Conservation (phyloP, 208 protist genomes). For the Chromosphaera perkinsii region DNA sequence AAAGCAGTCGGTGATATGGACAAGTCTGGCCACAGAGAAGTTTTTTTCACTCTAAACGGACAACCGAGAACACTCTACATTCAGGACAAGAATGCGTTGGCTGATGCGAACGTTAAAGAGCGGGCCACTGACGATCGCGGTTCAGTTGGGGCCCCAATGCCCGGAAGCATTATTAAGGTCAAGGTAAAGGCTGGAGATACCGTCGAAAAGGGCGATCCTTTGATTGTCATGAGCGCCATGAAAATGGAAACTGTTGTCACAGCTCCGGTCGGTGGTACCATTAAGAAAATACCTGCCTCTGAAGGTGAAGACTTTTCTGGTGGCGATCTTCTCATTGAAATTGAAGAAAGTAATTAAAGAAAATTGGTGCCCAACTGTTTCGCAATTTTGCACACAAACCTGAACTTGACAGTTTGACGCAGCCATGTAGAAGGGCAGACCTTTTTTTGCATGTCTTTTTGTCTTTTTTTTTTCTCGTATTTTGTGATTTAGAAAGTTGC, state of each 20-base stretch:
- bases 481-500: too few relatives aligned
- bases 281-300: background rate
- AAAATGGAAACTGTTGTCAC: constrained; percentile 65
- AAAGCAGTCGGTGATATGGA: constrained; percentile 26
- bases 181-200: constrained; percentile 23
- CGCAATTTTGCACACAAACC: too few relatives aligned
- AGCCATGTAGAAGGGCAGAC: too few relatives aligned
- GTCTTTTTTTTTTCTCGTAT: too few relatives aligned
- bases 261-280: constrained; percentile 26
- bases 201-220: constrained; percentile 37
- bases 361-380: too few relatives aligned
- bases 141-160: constrained; percentile 54
- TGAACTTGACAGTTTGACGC: too few relatives aligned
- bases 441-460: too few relatives aligned
- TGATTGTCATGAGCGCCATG: constrained; percentile 57
- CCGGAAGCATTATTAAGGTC: constrained; percentile 31
- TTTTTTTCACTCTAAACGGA: constrained; percentile 66
- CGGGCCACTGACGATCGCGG: constrained; percentile 13
- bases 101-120: constrained; percentile 6
- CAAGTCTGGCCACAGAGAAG: constrained; percentile 28
- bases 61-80: constrained; percentile 51
- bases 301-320: constrained; percentile 14
- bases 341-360: background rate
- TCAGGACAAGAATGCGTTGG: constrained; percentile 44
- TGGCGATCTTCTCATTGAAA: constrained; percentile 9